Base-by-base conservation (phyloP, 441 rosid species). In the Gossypium lobatum region DNA sequence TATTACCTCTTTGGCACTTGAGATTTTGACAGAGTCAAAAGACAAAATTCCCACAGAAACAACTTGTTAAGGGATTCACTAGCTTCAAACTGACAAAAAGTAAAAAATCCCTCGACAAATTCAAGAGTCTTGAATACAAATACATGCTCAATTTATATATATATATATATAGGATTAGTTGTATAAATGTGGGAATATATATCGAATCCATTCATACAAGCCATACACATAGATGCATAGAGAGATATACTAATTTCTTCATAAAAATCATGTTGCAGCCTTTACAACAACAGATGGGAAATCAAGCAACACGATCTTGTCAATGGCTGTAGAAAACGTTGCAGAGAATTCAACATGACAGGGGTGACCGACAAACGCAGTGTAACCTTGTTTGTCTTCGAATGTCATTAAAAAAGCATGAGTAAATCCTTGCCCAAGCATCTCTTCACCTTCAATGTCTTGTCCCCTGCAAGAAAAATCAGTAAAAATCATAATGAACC, bases 381-480 rank as follows among this genome's bases (percentile, higher is more conserved):
- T 73, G 77, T 83, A 86, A 71, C 85, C 97, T 80, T 92, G 94
- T 76, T 91, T 92, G 31, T 79, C 87, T 66, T 82, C 83, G 78
- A 94, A 92, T 54, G 89, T 88, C 95, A 91, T 89, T 14, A 87
- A 45, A 82, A 94, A 85, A 71, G 87, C 89, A 75, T 94, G 97
- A 21, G 94, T 88, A 21, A 85, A 92, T 16, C 97, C 98, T 84
- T 94, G 97, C 64, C 87, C 87, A 14, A 94, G 90, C 97, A 88
- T 87, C 81, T 94, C 97, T n/a, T 75, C 86, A 60, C 97, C 83
- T 77, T 94, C 97, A 13, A 77, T 70, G 78, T 94, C 97, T 55
- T 88, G 82, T n/a, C 98, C 98, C 97, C 98, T 91, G 83, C 21
- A 3, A 46, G 31, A 31, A 46, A 8, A 42, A 42, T 8, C 48